Evolutionary conservation across 164 flowering plant species (phyloP), one percentile per base, ranked within the genome.

Genomic region (Aristolochia contorta): DNA sequence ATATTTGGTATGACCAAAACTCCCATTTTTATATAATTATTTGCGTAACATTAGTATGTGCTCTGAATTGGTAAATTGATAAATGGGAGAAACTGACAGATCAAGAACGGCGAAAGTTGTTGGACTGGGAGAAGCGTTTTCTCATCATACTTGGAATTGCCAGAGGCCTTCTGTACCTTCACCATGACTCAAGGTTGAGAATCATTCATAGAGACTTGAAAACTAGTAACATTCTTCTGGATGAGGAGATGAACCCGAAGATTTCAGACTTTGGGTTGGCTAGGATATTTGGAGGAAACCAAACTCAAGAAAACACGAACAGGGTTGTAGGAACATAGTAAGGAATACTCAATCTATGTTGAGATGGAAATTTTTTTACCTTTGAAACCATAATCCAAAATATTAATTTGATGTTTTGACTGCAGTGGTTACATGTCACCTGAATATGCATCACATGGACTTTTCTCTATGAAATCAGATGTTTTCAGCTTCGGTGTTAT

Each of bases 261-360:
- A 76, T 80, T 20, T 69, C 84, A 8, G 82, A 81, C 55, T 85
- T 82, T 73, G 83, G 98, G 33, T 78, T 89, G 87, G 87, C 81
- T 14, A 75, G 71, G 57, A 68, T 80, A 20, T 69, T 83, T 58
- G 69, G 61, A 3, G 69, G 23, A 6, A 68, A 71, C 20, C 67
- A 79, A n/a, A 48, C 52, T 53, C 55, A 60, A 54, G 74, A 49
- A 15, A 68, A 54, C 14, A 74, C 78, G 0, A 61, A n/a, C 2
- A 49, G 72, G 58, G 56, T 74, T 19, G 72, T 67, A 16, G 79
- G 82, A 12, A 37, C 43, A 37, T 37, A 37, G 43, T 37, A 37
- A 6, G 43, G 12, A 37, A 37, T 37, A 10, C 43, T 37, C 43
- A 37, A 37, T 37, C 9, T 6, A 37, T 10, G 7, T 32, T 37